Conservation (phyloP, 208 protist genomes). For the Wallacemonas rigidus region DNA sequence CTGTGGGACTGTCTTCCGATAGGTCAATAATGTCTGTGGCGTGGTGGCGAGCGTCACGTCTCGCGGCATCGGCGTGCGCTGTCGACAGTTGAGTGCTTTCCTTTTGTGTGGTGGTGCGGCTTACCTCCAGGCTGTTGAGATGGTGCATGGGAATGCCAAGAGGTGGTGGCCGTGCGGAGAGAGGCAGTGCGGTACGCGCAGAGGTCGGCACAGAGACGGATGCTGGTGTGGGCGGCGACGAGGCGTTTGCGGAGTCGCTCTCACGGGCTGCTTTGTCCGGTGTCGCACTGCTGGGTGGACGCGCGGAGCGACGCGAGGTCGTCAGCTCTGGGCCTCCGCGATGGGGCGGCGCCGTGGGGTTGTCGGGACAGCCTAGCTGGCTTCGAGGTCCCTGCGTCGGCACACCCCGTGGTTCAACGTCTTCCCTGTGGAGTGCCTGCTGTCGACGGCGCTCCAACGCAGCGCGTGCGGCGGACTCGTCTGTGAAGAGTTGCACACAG, state of each 20-base stretch:
- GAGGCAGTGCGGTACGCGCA: not conserved
- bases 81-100: too few relatives aligned
- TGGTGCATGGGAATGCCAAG: constrained; percentile 7
- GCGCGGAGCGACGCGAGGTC: not conserved
- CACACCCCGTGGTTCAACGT: not conserved
- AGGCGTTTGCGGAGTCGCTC: not conserved
- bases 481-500: constrained; percentile 35
- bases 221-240: not conserved
- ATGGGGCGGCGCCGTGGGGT: too few relatives aligned
- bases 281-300: constrained; percentile 4
- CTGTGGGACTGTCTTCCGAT: not conserved
- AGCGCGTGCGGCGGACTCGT: constrained; percentile 47
- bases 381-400: too few relatives aligned
- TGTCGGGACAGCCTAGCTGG: too few relatives aligned
- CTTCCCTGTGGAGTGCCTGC: not conserved
- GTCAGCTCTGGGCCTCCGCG: not conserved
- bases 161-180: not conserved
- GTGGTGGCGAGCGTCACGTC: not conserved
- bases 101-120: not conserved
- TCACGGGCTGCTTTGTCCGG: not conserved
- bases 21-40: not conserved
- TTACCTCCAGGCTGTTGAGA: constrained; percentile 2
- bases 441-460: constrained; percentile 24
- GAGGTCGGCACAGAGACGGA: not conserved
- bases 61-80: too few relatives aligned